Evolutionary conservation across 2,329 filamentous ascomycete genomes (phyloP).

Genomic region (Penicillium sp.): DNA sequence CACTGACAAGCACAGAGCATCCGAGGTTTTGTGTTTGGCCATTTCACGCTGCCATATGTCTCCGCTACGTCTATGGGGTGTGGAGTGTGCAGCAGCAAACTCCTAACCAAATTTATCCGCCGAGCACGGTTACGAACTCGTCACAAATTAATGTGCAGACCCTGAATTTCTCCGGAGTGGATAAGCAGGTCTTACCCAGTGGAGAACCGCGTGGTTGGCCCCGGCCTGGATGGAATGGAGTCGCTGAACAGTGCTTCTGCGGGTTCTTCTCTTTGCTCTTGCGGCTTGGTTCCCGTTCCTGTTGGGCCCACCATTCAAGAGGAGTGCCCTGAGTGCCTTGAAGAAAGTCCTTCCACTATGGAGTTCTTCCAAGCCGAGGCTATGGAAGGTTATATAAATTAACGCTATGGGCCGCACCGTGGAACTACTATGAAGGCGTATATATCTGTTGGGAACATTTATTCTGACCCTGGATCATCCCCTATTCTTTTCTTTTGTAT

Average conservation of each 20-base stretch:
- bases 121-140: background rate
- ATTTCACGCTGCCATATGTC: background rate
- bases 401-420: background rate
- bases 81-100: background rate
- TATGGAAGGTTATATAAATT: conserved; percentile 3
- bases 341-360: conserved; percentile 3
- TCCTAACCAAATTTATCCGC: background rate
- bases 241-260: background rate
- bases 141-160: background rate
- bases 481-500: background rate
- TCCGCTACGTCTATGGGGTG: background rate
- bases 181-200: background rate
- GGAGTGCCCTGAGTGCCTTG: background rate
- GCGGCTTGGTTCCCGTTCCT: background rate
- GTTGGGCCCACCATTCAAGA: background rate
- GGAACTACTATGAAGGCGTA: background rate
- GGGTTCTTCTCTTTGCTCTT: background rate
- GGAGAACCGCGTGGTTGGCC: too few species aligned
- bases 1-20: background rate
- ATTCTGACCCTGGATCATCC: background rate
- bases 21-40: background rate
- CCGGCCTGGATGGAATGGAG: background rate
- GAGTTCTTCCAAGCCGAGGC: background rate
- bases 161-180: background rate
- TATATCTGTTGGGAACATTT: background rate